Conservation (phyloP, 169 alveolate species). For the Plasmodium knowlesi region DNA sequence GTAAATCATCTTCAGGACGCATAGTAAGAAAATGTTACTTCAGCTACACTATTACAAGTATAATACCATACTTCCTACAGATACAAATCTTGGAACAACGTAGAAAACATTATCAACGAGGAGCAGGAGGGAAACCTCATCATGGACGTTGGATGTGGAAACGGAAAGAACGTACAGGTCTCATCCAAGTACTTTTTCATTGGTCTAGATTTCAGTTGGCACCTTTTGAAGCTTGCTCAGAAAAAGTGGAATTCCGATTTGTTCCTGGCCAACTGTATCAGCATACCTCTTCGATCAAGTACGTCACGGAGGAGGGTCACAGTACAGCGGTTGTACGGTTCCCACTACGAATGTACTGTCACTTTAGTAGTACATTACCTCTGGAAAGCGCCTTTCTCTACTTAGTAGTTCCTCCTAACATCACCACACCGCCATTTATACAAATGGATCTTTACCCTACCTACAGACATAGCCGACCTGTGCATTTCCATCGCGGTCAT, state of each 20-base stretch:
- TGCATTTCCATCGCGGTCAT: conserved; percentile 95
- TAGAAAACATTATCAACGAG: conserved; percentile 88
- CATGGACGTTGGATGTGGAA: conserved; percentile 98
- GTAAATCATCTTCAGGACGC: neutral
- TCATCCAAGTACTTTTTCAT: conserved; percentile 79
- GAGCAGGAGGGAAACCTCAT: conserved; percentile 90
- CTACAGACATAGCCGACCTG: conserved; percentile 89
- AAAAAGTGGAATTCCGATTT: conserved; percentile 76
- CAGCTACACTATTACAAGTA: neutral
- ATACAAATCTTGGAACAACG: conserved; percentile 98
- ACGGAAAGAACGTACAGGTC: conserved; percentile 95
- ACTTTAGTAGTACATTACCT: conserved; percentile 80
- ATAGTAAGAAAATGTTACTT: neutral
- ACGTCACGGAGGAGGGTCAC: neutral
- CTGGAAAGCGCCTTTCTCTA: conserved; percentile 77
- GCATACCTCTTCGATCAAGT: conserved; percentile 42
- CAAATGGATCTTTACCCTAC: neutral
- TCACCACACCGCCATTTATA: neutral
- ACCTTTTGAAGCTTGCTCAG: conserved; percentile 86
- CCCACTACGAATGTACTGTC: neutral
- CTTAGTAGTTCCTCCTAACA: neutral
- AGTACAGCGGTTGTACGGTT: neutral
- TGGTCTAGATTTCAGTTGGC: conserved; percentile 93
- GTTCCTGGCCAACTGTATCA: conserved; percentile 53
- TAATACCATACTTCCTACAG: conserved; percentile 63